A percentile compares a stretch with the other conserved stretches of the same genome.
These are phyloP conservation scores for Epicoccum sorghinum DNA, from an alignment of 2,329 filamentous ascomycete genomes.

Conservation along the genomic window DNA sequence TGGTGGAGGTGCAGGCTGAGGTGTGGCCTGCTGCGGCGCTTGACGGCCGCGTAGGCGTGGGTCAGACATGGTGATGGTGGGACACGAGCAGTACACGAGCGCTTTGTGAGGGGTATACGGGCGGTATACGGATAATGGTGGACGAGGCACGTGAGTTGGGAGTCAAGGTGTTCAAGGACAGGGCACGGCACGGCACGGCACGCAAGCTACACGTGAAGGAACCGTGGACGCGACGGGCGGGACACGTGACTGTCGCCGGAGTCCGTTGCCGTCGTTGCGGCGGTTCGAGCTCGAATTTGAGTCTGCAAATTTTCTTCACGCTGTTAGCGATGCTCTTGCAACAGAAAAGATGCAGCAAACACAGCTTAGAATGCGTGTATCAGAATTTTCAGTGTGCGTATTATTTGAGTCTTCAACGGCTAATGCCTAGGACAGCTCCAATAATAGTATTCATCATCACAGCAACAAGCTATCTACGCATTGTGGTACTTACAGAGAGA, in stretches of 20 bases:
- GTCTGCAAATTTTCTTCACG: conserved; percentile 14
- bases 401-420: conserved; percentile 58
- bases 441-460: conserved; percentile 68
- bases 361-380: conserved; percentile 33
- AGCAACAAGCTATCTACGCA: conserved; percentile 15
- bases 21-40: conserved; percentile 27
- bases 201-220: conserved; percentile 3
- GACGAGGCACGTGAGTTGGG: neutral
- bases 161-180: neutral
- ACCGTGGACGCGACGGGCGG: conserved; percentile 2
- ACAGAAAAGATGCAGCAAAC: neutral
- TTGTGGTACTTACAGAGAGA: conserved; percentile 21
- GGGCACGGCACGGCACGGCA: neutral
- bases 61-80: conserved; percentile 46
- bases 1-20: conserved; percentile 54
- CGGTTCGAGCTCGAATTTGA: conserved; percentile 6
- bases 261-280: neutral
- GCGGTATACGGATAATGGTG: neutral
- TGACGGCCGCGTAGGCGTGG: conserved; percentile 58
- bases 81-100: neutral
- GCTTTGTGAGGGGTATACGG: neutral
- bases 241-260: neutral
- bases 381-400: conserved; percentile 52
- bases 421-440: conserved; percentile 75
- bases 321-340: conserved; percentile 28